These are phyloP conservation scores for Malus orientalis DNA, from an alignment of 306 rosid species.

Conservation along the genomic window DNA sequence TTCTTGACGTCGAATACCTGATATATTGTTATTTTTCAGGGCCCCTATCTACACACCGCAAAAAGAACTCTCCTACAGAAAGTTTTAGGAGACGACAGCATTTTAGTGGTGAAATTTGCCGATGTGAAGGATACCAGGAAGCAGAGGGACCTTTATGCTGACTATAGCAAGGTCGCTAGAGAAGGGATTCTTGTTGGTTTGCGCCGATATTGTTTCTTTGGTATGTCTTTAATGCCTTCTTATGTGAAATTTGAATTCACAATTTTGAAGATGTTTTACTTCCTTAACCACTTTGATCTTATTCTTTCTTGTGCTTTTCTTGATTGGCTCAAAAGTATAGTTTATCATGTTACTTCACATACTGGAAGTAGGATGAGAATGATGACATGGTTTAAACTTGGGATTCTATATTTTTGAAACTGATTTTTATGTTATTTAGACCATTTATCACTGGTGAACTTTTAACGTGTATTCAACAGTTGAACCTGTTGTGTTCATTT, in stretches of 20 bases:
- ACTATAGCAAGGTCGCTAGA: slow-evolving; percentile 41
- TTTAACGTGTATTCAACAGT: not conserved
- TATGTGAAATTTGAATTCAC: not conserved
- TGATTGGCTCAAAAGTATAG: not conserved
- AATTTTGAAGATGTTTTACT: not conserved
- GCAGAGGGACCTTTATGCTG: not conserved
- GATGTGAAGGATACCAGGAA: not conserved
- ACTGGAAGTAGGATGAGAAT: not conserved
- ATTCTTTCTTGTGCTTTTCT: not conserved
- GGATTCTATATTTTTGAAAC: not conserved
- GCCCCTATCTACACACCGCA: slow-evolving; percentile 39
- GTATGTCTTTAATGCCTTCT: slow-evolving; percentile 26
- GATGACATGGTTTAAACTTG: not conserved
- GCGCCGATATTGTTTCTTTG: slow-evolving; percentile 54
- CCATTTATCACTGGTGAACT: not conserved
- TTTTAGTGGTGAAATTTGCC: slow-evolving; percentile 54
- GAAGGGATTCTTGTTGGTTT: slow-evolving; percentile 67
- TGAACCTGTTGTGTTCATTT: not conserved
- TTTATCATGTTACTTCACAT: not conserved
- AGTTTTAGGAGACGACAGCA: slow-evolving; percentile 61
- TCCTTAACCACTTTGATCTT: not conserved
- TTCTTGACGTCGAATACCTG: not conserved
- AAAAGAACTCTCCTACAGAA: slow-evolving; percentile 59
- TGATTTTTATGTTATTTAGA: not conserved
- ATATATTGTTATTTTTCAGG: slow-evolving; percentile 34